phyloP scores from a whole-genome alignment of 495 filamentous ascomycete genomes.

The Penicillium diatomitis region DNA sequence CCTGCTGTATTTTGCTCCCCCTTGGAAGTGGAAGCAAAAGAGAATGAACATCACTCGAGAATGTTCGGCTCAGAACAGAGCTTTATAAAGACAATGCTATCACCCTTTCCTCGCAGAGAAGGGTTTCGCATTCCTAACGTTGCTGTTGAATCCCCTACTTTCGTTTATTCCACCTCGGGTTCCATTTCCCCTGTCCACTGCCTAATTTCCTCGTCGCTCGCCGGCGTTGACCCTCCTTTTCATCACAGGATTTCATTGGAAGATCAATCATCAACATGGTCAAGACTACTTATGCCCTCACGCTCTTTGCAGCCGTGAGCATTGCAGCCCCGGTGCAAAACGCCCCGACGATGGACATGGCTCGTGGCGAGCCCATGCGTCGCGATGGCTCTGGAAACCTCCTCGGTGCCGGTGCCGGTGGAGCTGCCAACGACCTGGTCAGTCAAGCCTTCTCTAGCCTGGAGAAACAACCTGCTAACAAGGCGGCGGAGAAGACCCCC shows the following conservation, averaged over 20 bases:
- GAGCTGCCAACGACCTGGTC: conserved; percentile 6
- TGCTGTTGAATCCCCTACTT: conserved; percentile 12
- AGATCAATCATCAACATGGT: conserved; percentile 12
- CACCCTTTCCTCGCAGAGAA: too few relatives aligned
- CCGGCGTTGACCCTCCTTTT: conserved; percentile 15
- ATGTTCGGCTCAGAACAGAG: too few relatives aligned
- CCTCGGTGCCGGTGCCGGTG: conserved; percentile 11
- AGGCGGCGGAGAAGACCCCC: background rate
- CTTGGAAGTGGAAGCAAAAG: too few relatives aligned
- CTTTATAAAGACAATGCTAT: too few relatives aligned
- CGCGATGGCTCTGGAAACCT: conserved; percentile 11
- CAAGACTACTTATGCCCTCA: conserved; percentile 18
- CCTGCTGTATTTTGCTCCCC: too few relatives aligned
- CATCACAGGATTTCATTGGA: background rate
- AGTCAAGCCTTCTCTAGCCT: conserved; percentile 1
- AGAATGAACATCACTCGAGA: too few relatives aligned
- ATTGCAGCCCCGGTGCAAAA: conserved; percentile 12
- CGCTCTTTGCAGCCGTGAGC: conserved; percentile 17
- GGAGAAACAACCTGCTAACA: background rate
- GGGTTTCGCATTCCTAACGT: too few relatives aligned
- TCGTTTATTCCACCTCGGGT: background rate
- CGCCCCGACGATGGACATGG: too few relatives aligned
- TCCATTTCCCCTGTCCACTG: background rate
- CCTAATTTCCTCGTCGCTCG: conserved; percentile 10
- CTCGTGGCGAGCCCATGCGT: background rate